A percentile compares a stretch with the other conserved stretches of the same genome.
Evolutionary conservation across 2,329 filamentous ascomycete species (phyloP).

Genomic region (Colletotrichum sp.): DNA sequence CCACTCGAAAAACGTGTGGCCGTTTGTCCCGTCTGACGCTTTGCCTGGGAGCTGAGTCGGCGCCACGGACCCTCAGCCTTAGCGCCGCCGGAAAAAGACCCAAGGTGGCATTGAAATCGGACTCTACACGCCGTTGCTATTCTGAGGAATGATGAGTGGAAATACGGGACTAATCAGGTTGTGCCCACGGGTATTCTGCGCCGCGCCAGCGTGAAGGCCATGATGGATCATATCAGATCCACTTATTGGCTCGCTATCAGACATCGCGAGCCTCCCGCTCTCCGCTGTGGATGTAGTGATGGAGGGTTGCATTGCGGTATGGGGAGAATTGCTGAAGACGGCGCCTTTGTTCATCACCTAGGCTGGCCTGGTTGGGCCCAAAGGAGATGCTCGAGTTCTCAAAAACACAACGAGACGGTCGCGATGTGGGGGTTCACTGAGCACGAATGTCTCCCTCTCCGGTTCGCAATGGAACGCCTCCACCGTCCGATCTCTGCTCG

Average conservation of each 20-base stretch:
- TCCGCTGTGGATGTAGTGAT: background rate
- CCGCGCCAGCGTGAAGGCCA: background rate
- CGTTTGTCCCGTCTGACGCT: background rate
- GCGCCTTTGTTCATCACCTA: background rate
- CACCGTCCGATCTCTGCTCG: background rate
- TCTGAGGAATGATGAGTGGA: background rate
- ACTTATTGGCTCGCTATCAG: background rate
- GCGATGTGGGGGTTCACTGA: background rate
- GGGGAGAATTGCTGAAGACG: background rate
- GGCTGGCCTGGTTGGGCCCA: background rate
- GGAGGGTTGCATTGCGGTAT: conserved; percentile 1
- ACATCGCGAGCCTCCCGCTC: background rate
- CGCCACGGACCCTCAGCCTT: background rate
- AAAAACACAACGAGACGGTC: background rate
- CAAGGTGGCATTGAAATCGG: background rate
- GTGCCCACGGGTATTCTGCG: background rate
- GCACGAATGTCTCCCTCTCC: background rate
- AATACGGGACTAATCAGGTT: background rate
- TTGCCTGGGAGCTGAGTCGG: background rate
- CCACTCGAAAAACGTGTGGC: background rate
- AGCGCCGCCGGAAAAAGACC: background rate
- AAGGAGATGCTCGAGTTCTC: background rate
- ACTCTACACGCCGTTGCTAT: background rate
- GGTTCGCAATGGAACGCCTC: background rate
- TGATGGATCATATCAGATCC: background rate